A percentile compares a stretch with the other conserved stretches of the same genome.
phyloP scores from a whole-genome alignment of 2,329 filamentous ascomycete species.

The Aspergillus persii region DNA sequence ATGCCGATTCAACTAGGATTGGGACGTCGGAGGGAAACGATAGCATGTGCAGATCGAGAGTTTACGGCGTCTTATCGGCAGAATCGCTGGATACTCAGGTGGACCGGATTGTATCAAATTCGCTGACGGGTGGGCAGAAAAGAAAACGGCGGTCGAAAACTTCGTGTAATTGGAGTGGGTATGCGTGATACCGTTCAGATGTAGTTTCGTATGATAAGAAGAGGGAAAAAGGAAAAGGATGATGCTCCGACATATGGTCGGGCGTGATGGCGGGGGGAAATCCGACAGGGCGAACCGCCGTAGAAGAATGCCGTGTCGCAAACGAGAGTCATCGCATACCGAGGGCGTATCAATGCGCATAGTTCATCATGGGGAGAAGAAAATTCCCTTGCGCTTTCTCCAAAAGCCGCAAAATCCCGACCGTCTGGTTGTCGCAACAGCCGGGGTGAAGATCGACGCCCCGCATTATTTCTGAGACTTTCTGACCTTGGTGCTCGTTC shows the following conservation, averaged over 20 bases:
- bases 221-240: not conserved
- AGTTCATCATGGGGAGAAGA: slow-evolving; percentile 3
- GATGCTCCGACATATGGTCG: not conserved
- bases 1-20: not conserved
- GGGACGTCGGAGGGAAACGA: not conserved
- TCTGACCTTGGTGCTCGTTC: slow-evolving; percentile 53
- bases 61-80: not conserved
- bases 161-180: not conserved
- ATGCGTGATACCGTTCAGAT: not conserved
- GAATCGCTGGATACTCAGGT: not conserved
- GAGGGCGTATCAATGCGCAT: not conserved
- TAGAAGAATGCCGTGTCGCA: not conserved
- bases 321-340: slow-evolving; percentile 1
- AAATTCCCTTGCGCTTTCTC: slow-evolving; percentile 16
- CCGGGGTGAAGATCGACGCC: slow-evolving; percentile 1
- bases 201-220: not conserved
- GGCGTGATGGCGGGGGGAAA: not conserved
- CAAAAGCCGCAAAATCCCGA: slow-evolving; percentile 14
- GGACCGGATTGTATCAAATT: not conserved
- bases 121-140: not conserved
- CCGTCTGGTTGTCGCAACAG: slow-evolving; percentile 10
- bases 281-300: not conserved
- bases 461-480: slow-evolving; percentile 38
- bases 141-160: not conserved
- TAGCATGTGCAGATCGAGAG: not conserved